phyloP scores from a whole-genome alignment of 2,329 filamentous ascomycete species.

The Talaromyces islandicus region DNA sequence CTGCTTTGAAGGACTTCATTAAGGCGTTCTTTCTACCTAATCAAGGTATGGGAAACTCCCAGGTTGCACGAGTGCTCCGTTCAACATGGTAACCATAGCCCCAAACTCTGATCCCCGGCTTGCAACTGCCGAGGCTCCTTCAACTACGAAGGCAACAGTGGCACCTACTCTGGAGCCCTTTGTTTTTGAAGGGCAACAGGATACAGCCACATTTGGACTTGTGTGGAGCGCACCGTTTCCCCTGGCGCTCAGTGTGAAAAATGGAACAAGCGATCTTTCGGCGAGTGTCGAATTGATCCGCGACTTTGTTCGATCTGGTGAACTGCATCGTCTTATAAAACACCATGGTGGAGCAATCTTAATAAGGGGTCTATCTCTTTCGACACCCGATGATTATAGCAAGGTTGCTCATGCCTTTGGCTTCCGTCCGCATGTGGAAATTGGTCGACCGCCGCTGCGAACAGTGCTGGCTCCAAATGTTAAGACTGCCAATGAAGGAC shows the following conservation, averaged over 20 bases:
- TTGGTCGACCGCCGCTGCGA: neutral
- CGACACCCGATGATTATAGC: neutral
- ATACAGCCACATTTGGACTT: neutral
- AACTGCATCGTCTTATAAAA: neutral
- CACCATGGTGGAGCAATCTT: neutral
- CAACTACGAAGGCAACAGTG: no score
- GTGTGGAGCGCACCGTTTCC: neutral
- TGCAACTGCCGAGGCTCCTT: no score
- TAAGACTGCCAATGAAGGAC: neutral
- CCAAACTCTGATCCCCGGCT: no score
- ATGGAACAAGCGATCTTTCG: neutral
- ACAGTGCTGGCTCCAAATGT: neutral
- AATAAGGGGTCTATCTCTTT: neutral
- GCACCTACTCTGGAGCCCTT: neutral
- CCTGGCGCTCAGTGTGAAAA: neutral
- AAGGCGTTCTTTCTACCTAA: no score
- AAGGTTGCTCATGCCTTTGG: neutral
- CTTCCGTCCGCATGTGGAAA: neutral
- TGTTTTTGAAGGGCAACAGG: neutral
- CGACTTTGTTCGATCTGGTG: neutral
- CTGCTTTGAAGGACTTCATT: no score
- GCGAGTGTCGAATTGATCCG: neutral
- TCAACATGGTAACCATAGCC: no score
- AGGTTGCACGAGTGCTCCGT: no score
- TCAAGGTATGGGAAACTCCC: no score